Evolutionary conservation across 1,284 basidiomycete species (phyloP), one percentile per base, ranked within the genome.

Genomic region (Clitocybe nebularis): DNA sequence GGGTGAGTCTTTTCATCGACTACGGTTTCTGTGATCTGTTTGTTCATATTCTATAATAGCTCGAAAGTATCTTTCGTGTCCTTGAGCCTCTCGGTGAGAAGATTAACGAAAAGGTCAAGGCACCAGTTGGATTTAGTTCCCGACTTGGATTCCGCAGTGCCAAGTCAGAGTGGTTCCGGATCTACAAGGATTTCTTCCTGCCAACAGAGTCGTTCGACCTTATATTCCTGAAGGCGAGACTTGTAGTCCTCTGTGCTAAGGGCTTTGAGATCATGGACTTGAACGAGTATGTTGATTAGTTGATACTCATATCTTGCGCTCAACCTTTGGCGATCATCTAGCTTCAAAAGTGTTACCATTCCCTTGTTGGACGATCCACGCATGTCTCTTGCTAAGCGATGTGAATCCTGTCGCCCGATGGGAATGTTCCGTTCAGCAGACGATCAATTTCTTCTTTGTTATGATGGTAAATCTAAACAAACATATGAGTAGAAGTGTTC

Each of bases 251-350:
- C 29, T 93, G 92, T 54, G 81, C 88, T 0, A 91, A 89, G 60
- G 92, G 91, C 21, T 94, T 97, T 57, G 92, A 95, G 66, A 94
- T 96, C 54, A 95, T 96, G 88, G 90, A 96, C 58, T 74, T 97
- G 32, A 79, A 79, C 3, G 86, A 91, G 90, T 91, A 63, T 33
- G 87, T 71, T 16, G 3, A 14, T 32, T 16, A 8, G 4, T 5
- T 45, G 23, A 30, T 5, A 13, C 29, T n/a, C 17, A 17, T 23
- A 25, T 33, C 29, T 5, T 30, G 3, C 19, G 20, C 9, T 19
- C 46, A 13, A 50, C 11, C 28, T 20, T 36, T 35, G 14, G 20
- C 16, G 23, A n/a, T 20, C 28, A 40, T 36, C 7, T 50, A 90
- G 87, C 58, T 85, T 92, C 65, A 87, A 90, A 64, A 91, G 89